phyloP scores from a whole-genome alignment of 1,139 yeast species.

The Taphrina flavorubra region DNA sequence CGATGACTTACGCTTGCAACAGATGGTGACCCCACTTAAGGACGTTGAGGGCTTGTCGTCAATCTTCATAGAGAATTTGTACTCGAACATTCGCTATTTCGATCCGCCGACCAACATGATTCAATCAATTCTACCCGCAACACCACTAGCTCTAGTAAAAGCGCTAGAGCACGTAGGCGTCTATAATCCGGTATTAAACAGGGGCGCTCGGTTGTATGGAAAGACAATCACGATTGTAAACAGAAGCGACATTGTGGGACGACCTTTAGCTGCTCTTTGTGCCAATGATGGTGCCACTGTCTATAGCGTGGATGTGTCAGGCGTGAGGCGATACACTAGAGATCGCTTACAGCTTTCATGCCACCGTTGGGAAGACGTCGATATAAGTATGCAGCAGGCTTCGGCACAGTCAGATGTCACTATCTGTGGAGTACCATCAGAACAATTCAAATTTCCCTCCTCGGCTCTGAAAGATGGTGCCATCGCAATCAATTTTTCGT shows the following conservation, averaged over 20 bases:
- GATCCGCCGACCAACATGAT: conserved; percentile 63
- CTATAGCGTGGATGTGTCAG: conserved; percentile 85
- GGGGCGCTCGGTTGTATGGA: conserved; percentile 92
- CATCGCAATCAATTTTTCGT: conserved; percentile 85
- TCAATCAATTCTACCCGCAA: conserved; percentile 91
- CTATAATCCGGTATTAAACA: conserved; percentile 77
- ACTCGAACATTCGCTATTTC: conserved; percentile 84
- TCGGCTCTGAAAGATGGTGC: conserved; percentile 84
- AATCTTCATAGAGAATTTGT: conserved; percentile 87
- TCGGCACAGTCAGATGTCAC: conserved; percentile 84
- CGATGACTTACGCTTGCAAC: conserved; percentile 94
- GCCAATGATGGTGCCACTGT: conserved; percentile 98
- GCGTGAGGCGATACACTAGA: conserved; percentile 87
- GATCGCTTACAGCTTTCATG: conserved; percentile 83
- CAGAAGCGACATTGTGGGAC: conserved; percentile 93
- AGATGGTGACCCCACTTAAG: conserved; percentile 80
- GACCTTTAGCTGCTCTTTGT: conserved; percentile 92
- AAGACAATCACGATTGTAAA: conserved; percentile 88
- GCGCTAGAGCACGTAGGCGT: conserved; percentile 87
- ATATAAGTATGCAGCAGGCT: conserved; percentile 63
- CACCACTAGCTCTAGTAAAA: conserved; percentile 93
- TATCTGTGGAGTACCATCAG: conserved; percentile 92
- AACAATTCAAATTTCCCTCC: conserved; percentile 81
- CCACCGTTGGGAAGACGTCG: conserved; percentile 75
- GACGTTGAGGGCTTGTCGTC: conserved; percentile 96